These are phyloP conservation scores for Hanseniaspora mollemarum DNA, from an alignment of 805 yeast species.

Conservation along the genomic window DNA sequence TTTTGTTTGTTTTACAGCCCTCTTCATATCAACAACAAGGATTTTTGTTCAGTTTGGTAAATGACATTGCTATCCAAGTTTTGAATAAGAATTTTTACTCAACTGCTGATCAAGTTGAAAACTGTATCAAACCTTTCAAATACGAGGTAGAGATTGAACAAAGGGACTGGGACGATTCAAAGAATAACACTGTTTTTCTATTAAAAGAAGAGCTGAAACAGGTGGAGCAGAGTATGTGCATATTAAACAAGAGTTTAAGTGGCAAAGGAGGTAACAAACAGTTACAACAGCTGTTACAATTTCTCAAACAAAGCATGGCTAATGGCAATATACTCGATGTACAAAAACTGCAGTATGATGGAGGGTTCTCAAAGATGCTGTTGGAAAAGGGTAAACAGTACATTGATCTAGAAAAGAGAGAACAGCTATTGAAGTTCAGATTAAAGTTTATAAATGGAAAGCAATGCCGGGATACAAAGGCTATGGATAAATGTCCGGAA, in stretches of 20 bases:
- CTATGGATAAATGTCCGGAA: conserved; percentile 88
- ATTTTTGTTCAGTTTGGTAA: conserved; percentile 64
- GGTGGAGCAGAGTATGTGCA: conserved; percentile 38
- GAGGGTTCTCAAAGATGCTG: conserved; percentile 67
- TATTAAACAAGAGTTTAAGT: conserved; percentile 46
- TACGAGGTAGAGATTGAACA: conserved; percentile 95
- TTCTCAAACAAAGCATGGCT: conserved; percentile 34
- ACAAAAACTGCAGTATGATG: conserved; percentile 50
- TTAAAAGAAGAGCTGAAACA: conserved; percentile 77
- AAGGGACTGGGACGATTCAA: conserved; percentile 77
- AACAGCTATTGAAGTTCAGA: conserved; percentile 59
- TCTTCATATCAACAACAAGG: conserved; percentile 49
- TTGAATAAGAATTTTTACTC: conserved; percentile 68
- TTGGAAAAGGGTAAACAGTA: conserved; percentile 77
- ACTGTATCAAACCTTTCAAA: conserved; percentile 94
- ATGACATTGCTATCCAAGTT: conserved; percentile 74
- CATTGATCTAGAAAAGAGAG: conserved; percentile 61
- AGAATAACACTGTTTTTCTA: conserved; percentile 62
- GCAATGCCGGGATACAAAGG: conserved; percentile 64
- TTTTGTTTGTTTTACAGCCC: conserved; percentile 61
- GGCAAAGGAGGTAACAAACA: conserved; percentile 73
- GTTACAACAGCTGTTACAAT: conserved; percentile 69
- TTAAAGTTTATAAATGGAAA: conserved; percentile 57
- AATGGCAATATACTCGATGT: background rate
- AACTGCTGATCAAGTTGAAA: conserved; percentile 97